Evolutionary conservation across 2,329 filamentous ascomycete species (phyloP), one percentile per base, ranked within the genome.

Genomic region (Hypoxylon sp.): DNA sequence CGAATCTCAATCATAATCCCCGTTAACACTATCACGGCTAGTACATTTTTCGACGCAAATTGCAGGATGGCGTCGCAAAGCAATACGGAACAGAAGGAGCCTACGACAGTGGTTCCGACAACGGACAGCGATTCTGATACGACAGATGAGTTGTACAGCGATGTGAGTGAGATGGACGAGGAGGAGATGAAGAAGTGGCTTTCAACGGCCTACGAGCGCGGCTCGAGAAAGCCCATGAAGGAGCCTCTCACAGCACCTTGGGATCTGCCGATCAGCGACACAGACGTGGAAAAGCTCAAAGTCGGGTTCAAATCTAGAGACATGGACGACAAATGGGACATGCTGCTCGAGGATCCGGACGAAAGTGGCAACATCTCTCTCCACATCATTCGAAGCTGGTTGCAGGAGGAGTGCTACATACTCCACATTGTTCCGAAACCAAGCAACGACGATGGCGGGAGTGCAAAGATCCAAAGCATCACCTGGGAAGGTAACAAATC

Each of bases 311-410:
- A 53, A 60, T 67, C 72, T 37, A 54, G 29, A 53, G 55, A 53
- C 53, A 73, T 72, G 71, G 72, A 73, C 31, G 65, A 73, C 37
- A 74, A 72, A 59, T 74, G 66, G 68, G 66, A 72, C 48, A 50
- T 74, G 17, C 55, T 68, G 21, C 50, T 71, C 44, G 66, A 72
- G 62, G 68, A 73, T 46, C 70, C 70, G 39, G 67, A 73, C 53
- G 55, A 67, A 37, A 64, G 62, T 27, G 73, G 70, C 57, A 51
- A 54, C 31, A 62, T 71, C 29, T 73, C 68, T 62, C 8, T 74
- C 35, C 70, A 72, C 52, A 72, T 73, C 52, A 53, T 70, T 60
- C 68, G 73, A 59, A 72, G 52, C 65, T 71, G 70, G 68, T 56
- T 65, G 58, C 65, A 66, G 37, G 58, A 71, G 39, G 68, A 71